Evolutionary conservation across 768 basidiomycete genomes (phyloP), one percentile per base, ranked within the genome.

Genomic region (Phylloporus arenicola): DNA sequence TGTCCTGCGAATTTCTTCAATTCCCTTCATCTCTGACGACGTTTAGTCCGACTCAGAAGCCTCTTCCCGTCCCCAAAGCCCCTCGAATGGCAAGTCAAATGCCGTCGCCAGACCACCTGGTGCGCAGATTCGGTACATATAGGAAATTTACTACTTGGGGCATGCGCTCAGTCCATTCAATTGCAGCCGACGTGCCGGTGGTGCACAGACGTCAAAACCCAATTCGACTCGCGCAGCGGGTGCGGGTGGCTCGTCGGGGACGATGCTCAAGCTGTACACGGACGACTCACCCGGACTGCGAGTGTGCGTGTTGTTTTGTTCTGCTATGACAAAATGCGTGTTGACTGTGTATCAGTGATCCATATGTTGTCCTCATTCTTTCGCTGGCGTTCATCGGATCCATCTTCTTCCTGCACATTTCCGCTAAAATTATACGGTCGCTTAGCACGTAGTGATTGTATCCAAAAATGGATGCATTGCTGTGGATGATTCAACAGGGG

Each of bases 251-350:
- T 93, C 90, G 33, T 91, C 87, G 51, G 95, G 92, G 75, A 99
- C 96, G 50, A 98, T 99, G 96, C 81, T 99, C 64, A 92, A 91
- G 73, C 78, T 99, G 4, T 98, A 98, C 81, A 98, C 96, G 34
- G 95, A 97, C 67, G 96, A 97, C 65, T 94, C 94, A 51, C 92
- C 91, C 42, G 96, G 96, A 20, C 79, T 99, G 48, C 83, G 93
- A 79, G 92, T 99, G 96, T 98, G 68, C 68, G 93, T 86, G 33
- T 43, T 35, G 34, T 40, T 46, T 49, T 27, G 3, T 40, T 45
- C 48, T 27, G 1, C 24, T 10, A 33, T 17, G 41, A 30, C 16
- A 25, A 11, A 3, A 17, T 37, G 25, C 30, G 14, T 55, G 40
- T 40, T 61, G 30, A 63, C 42, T 24, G 17, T 20, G 34, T 8